These are phyloP conservation scores for Coprinopsis sp. DNA, from an alignment of 768 basidiomycete species.

Conservation along the genomic window DNA sequence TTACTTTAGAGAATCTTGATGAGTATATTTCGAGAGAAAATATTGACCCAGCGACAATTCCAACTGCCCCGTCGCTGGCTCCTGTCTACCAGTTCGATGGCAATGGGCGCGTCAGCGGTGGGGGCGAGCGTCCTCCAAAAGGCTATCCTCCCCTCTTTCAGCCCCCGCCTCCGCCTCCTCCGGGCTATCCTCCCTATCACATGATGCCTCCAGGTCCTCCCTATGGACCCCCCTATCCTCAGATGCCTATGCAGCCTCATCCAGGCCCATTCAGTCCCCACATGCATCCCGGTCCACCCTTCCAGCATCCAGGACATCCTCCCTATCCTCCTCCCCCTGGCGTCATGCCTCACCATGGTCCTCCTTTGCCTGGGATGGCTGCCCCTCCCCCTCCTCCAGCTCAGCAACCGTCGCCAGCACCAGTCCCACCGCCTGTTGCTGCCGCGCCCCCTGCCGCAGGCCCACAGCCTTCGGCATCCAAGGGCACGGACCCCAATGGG, in stretches of 20 bases:
- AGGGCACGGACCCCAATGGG: constrained; percentile 74
- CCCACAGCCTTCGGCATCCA: constrained; percentile 40
- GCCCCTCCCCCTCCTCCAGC: constrained; percentile 22
- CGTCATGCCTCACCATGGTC: too few species aligned
- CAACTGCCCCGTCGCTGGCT: constrained; percentile 20
- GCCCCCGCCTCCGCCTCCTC: constrained; percentile 21
- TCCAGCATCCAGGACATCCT: constrained; percentile 46
- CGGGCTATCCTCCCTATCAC: constrained; percentile 17
- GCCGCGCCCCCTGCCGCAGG: constrained; percentile 7
- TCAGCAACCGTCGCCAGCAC: constrained; percentile 20
- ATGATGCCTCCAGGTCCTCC: constrained; percentile 29
- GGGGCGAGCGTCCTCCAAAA: constrained; percentile 25
- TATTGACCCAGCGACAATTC: constrained; percentile 42
- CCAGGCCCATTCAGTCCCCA: constrained; percentile 50
- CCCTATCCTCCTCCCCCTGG: constrained; percentile 33
- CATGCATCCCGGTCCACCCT: constrained; percentile 57
- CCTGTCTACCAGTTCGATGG: constrained; percentile 31
- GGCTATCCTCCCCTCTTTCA: constrained; percentile 34
- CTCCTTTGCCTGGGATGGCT: constrained; percentile 35
- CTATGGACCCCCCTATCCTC: constrained; percentile 34
- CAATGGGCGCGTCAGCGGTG: constrained; percentile 24
- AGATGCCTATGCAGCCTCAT: constrained; percentile 34
- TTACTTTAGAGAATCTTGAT: constrained; percentile 62
- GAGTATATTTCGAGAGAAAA: constrained; percentile 62
- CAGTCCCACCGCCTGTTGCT: constrained; percentile 17